Base-by-base conservation (phyloP, 768 basidiomycete species). In the Collybiopsis luxurians region DNA sequence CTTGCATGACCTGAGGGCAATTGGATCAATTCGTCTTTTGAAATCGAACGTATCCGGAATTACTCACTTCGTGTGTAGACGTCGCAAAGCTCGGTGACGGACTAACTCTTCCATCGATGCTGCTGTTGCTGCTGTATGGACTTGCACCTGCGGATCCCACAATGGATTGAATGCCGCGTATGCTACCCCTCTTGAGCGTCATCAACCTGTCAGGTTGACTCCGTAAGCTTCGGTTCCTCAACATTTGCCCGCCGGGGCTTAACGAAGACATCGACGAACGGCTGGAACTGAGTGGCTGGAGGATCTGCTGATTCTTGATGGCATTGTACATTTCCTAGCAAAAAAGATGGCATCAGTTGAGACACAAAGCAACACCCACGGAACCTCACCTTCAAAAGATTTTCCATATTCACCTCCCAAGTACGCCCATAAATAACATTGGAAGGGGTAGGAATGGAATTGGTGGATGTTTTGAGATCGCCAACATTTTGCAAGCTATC, bases 61-160 rank as follows among this genome's bases (percentile, higher is more conserved):
- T 4, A 62, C 78, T 56, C 62, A 89, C 89, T 63, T 97, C 95
- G 66, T 92, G 82, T 3, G 92, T 82, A 17, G 91, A 95, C 4
- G 93, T 94, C 2, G 92, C 88, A 66, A 89, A 94, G 69, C 94
- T 97, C 2, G 95, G 95, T 3, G 95, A 91, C 5, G 96, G 97
- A 67, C 95, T 97, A n/a, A 87, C 80, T 23, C 94, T 82, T 1
- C 96, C 94, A 64, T 95, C 92, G 57, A 89, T 81, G 62, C 85
- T 89, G 68, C 86, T 87, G 63, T 84, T 88, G 63, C 88, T 91
- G 64, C 90, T 91, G 65, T 93, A 94, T 6, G 92, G 91, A 65
- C 89, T 93, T 50, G 75, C 70, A n/a, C 81, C 79, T n/a, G 76
- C 66, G 58, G 89, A 17, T 81, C 78, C 79, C 13, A 95, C 74